phyloP scores from a whole-genome alignment of 164 flowering plant species.

The Hamamelis virginiana region DNA sequence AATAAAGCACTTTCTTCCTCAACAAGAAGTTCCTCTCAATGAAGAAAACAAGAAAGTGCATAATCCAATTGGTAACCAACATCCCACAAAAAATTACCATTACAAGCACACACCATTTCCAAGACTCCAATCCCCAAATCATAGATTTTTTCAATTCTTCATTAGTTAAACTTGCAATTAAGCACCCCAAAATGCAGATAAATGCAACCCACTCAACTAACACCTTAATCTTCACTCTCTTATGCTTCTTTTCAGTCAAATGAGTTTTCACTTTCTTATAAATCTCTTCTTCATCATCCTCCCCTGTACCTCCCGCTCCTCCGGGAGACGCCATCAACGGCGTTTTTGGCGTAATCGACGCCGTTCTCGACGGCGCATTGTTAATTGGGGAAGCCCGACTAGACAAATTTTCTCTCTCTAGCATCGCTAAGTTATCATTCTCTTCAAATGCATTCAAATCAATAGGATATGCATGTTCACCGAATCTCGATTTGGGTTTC shows the following conservation, averaged over 20 bases:
- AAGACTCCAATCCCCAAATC: slow-evolving; percentile 47
- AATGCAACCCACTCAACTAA: slow-evolving; percentile 42
- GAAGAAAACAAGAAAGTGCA: slow-evolving; percentile 52
- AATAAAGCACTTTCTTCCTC: slow-evolving; percentile 60
- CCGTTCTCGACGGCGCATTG: slow-evolving; percentile 8
- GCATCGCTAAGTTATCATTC: too few relatives aligned
- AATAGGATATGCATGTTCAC: slow-evolving; percentile 34
- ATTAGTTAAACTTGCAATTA: slow-evolving; percentile 43
- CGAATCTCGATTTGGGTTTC: slow-evolving; percentile 59
- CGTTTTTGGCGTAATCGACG: slow-evolving; percentile 25
- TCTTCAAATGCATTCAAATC: slow-evolving; percentile 35
- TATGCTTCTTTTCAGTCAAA: slow-evolving; percentile 27
- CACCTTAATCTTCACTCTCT: slow-evolving; percentile 32
- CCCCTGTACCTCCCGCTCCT: slow-evolving; percentile 25
- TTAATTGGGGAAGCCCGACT: slow-evolving; percentile 22
- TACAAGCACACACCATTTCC: slow-evolving; percentile 63
- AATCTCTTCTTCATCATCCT: slow-evolving; percentile 44
- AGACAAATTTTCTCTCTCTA: slow-evolving; percentile 1
- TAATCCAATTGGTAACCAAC: slow-evolving; percentile 51
- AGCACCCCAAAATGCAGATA: slow-evolving; percentile 30
- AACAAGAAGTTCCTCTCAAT: slow-evolving; percentile 61
- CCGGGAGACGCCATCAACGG: slow-evolving; percentile 34
- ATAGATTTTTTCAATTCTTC: slow-evolving; percentile 10
- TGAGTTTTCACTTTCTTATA: slow-evolving; percentile 34
- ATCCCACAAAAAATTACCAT: slow-evolving; percentile 58